phyloP scores from a whole-genome alignment of 1,139 yeast species.

The Chernovozyma aurita region DNA sequence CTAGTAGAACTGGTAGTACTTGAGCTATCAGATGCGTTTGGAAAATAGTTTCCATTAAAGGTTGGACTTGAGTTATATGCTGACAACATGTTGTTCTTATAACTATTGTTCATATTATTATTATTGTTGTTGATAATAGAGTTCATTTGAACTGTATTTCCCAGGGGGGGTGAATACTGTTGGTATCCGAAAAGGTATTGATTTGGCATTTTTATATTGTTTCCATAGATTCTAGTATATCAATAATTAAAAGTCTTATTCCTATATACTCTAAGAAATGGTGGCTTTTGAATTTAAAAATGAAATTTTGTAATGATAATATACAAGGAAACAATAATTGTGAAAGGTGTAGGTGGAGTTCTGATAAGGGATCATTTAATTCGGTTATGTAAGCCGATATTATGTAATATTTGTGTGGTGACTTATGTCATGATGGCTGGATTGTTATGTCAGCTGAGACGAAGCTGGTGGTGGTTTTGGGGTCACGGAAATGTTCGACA shows the following conservation, averaged over 20 bases:
- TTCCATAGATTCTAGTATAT: neutral
- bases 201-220: constrained; percentile 4
- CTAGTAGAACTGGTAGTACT: constrained; percentile 6
- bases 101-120: neutral
- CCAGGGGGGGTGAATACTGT: constrained; percentile 6
- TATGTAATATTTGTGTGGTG: constrained; percentile 1
- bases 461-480: neutral
- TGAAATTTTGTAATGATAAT: neutral
- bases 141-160: constrained; percentile 2
- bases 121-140: constrained; percentile 1
- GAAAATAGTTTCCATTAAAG: constrained; percentile 2
- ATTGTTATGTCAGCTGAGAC: neutral
- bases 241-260: neutral
- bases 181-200: constrained; percentile 6
- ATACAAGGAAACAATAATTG: no score
- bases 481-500: constrained; percentile 1
- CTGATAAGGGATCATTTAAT: constrained; percentile 1
- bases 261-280: neutral
- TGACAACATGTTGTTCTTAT: constrained; percentile 1
- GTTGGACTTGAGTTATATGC: constrained; percentile 6
- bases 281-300: neutral
- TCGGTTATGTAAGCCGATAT: neutral
- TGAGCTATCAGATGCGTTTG: constrained; percentile 2
- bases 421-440: no score
- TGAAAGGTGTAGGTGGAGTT: neutral